phyloP scores from a whole-genome alignment of 371 early-diverging fungal genomes.

The Funneliformis caledonium region DNA sequence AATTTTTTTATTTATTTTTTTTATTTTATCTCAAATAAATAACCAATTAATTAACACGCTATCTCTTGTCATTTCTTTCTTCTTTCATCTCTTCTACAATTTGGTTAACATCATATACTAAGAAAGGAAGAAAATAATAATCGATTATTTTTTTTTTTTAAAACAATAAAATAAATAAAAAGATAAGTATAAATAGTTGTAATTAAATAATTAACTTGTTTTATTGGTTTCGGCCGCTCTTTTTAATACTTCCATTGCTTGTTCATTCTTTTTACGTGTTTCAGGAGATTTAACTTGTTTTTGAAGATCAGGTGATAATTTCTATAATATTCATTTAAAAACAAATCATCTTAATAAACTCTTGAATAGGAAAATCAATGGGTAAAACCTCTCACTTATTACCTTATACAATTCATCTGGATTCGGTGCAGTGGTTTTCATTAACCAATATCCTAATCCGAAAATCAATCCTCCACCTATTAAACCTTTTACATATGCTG shows the following conservation, averaged over 20 bases:
- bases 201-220: conserved; percentile 5
- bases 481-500: not conserved
- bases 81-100: not conserved
- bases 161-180: too few relatives aligned
- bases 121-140: not conserved
- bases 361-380: not conserved
- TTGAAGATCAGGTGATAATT: conserved; percentile 8
- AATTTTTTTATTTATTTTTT: too few relatives aligned
- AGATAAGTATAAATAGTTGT: too few relatives aligned
- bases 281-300: not conserved
- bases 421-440: conserved; percentile 13
- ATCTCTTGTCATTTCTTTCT: not conserved
- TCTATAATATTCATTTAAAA: conserved; percentile 5
- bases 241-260: conserved; percentile 17
- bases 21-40: not conserved
- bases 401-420: conserved; percentile 13
- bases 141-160: not conserved
- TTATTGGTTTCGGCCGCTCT: conserved; percentile 11
- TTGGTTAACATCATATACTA: not conserved
- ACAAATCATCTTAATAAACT: not conserved
- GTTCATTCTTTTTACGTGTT: conserved; percentile 1
- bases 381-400: not conserved
- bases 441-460: conserved; percentile 14
- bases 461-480: not conserved
- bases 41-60: not conserved